Conservation (phyloP, 139 green algal species). For the Protoeuglena noctilucae region DNA sequence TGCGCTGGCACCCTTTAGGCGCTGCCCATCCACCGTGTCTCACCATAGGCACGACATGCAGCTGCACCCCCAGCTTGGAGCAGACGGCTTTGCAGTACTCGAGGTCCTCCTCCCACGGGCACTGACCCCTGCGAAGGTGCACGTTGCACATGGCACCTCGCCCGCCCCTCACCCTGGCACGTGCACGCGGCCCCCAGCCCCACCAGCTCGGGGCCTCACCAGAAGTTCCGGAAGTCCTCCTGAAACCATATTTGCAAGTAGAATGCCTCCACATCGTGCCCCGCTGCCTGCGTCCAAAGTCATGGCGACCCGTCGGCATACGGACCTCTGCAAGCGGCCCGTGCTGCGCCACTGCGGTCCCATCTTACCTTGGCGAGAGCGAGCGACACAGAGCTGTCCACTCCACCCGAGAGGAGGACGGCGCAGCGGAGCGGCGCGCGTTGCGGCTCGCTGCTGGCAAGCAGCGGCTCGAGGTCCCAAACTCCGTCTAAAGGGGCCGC, state of each 20-base stretch:
- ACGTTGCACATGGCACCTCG: not conserved
- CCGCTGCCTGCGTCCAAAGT: slow-evolving; percentile 45
- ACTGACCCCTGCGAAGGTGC: slow-evolving; percentile 50
- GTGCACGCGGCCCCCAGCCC: too few relatives aligned
- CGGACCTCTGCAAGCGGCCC: not conserved
- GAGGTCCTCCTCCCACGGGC: slow-evolving; percentile 95
- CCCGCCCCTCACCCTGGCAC: not conserved
- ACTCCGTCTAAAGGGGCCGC: not conserved
- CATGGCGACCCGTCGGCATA: too few relatives aligned
- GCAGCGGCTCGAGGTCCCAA: not conserved
- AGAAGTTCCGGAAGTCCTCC: slow-evolving; percentile 93
- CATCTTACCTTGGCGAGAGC: too few relatives aligned
- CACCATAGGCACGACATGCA: slow-evolving; percentile 67
- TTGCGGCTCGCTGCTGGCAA: not conserved
- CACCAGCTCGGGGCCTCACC: slow-evolving; percentile 16
- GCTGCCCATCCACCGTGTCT: too few relatives aligned
- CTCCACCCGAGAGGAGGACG: slow-evolving; percentile 79
- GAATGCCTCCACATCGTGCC: slow-evolving; percentile 67
- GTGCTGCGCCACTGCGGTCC: slow-evolving; percentile 10
- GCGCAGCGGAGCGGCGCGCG: slow-evolving; percentile 37
- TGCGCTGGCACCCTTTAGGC: too few relatives aligned
- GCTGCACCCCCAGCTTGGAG: slow-evolving; percentile 34
- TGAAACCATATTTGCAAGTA: slow-evolving; percentile 84
- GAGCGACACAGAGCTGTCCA: slow-evolving; percentile 89
- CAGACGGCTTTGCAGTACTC: slow-evolving; percentile 42